Percentiles rank a stretch among this genome's conserved stretches.
phyloP scores from a whole-genome alignment of 2,329 filamentous ascomycete genomes.

The Colletotrichum navitas region DNA sequence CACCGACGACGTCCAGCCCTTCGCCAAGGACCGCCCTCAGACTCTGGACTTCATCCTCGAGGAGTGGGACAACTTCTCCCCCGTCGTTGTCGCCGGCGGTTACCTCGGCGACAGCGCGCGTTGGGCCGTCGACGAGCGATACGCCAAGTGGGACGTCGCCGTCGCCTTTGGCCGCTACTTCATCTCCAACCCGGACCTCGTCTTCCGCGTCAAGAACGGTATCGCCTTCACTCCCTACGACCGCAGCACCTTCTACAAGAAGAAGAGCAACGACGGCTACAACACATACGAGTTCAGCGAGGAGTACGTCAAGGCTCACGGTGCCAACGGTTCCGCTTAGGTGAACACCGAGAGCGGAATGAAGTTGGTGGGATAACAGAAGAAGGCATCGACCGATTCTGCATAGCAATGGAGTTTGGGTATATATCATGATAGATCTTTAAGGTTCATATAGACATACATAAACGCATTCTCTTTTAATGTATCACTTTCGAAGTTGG shows the following conservation, averaged over 20 bases:
- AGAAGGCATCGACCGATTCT: neutral
- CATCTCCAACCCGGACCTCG: conserved; percentile 57
- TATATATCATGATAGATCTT: conserved; percentile 10
- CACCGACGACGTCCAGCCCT: conserved; percentile 41
- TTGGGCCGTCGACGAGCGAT: conserved; percentile 47
- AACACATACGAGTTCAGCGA: conserved; percentile 50
- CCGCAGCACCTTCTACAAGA: conserved; percentile 55
- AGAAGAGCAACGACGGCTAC: conserved; percentile 46
- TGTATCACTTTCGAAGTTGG: too few species aligned
- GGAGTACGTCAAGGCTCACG: conserved; percentile 38
- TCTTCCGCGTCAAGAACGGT: conserved; percentile 54
- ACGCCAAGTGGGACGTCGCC: conserved; percentile 43
- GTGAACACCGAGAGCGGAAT: neutral
- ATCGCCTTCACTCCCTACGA: conserved; percentile 55
- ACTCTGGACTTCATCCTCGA: conserved; percentile 49
- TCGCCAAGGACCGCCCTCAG: conserved; percentile 40
- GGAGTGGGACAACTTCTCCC: conserved; percentile 47
- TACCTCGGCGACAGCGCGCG: conserved; percentile 45
- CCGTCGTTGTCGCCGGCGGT: conserved; percentile 50
- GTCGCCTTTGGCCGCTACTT: conserved; percentile 55
- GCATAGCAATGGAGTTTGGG: conserved; percentile 36
- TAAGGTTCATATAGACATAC: neutral
- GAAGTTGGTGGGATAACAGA: conserved; percentile 8
- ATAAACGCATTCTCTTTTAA: neutral
- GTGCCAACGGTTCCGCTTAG: conserved; percentile 25